These are phyloP conservation scores for Lactifluus piperatus DNA, from an alignment of 768 basidiomycete species.

Conservation along the genomic window DNA sequence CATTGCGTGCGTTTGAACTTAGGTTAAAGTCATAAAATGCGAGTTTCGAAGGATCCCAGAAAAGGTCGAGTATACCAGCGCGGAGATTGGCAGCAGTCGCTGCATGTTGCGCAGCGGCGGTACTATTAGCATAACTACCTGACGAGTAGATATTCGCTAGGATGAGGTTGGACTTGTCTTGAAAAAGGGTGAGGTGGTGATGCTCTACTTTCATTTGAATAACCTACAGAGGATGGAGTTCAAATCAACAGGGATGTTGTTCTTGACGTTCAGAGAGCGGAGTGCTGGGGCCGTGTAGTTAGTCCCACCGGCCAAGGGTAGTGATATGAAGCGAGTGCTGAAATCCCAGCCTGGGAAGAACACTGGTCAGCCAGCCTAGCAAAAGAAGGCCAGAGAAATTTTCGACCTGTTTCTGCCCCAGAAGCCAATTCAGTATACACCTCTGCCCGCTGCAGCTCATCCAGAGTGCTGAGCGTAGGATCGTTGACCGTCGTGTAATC, in stretches of 20 bases:
- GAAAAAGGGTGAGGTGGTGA: neutral
- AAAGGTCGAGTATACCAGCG: slow-evolving; percentile 71
- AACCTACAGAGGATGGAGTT: slow-evolving; percentile 78
- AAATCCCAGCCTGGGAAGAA: slow-evolving; percentile 31
- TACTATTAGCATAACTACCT: slow-evolving; percentile 28
- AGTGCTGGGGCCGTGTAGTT: slow-evolving; percentile 46
- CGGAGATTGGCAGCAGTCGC: slow-evolving; percentile 49
- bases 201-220: neutral
- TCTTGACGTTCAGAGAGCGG: slow-evolving; percentile 61
- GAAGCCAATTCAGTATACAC: slow-evolving; percentile 85
- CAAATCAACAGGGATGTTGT: slow-evolving; percentile 63
- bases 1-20: slow-evolving; percentile 53
- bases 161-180: slow-evolving; percentile 55
- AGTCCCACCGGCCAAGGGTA: slow-evolving; percentile 33
- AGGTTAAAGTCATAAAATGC: slow-evolving; percentile 90
- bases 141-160: slow-evolving; percentile 52
- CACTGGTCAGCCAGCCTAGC: neutral
- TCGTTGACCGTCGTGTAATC: slow-evolving; percentile 79
- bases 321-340: slow-evolving; percentile 33
- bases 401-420: slow-evolving; percentile 72
- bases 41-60: slow-evolving; percentile 77
- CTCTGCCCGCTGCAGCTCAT: slow-evolving; percentile 46
- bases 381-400: neutral
- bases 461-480: slow-evolving; percentile 45
- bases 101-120: slow-evolving; percentile 41